Evolutionary conservation across 2,329 filamentous ascomycete genomes (phyloP).

Genomic region (Sporothrix variecibatus): DNA sequence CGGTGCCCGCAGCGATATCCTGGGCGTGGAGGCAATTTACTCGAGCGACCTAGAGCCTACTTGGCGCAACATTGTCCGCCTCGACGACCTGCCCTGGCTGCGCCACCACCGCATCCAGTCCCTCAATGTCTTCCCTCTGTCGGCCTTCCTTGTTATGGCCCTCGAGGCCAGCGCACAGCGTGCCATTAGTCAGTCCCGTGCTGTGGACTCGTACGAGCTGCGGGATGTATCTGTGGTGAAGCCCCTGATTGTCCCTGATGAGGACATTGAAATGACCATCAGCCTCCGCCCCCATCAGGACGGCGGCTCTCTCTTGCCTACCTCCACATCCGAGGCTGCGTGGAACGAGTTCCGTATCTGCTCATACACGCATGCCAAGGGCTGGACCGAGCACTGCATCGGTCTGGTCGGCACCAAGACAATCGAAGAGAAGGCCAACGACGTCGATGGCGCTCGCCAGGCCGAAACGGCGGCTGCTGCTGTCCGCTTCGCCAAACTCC

Average conservation of each 20-base stretch:
- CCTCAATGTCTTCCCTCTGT: constrained; percentile 56
- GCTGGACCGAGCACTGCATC: constrained; percentile 61
- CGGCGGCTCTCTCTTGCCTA: constrained; percentile 34
- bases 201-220: constrained; percentile 47
- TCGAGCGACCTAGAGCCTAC: constrained; percentile 49
- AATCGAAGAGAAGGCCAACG: constrained; percentile 39
- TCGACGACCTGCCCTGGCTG: constrained; percentile 58
- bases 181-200: constrained; percentile 30
- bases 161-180: constrained; percentile 49
- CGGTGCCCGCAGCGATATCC: constrained; percentile 47
- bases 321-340: constrained; percentile 44
- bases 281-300: constrained; percentile 48
- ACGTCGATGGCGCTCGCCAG: constrained; percentile 44
- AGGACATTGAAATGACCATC: constrained; percentile 53
- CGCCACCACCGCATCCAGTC: constrained; percentile 61
- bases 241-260: constrained; percentile 51
- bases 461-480: constrained; percentile 35
- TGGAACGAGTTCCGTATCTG: constrained; percentile 61
- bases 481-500: constrained; percentile 36
- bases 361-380: constrained; percentile 52
- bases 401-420: constrained; percentile 50
- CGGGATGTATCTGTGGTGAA: constrained; percentile 50
- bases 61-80: constrained; percentile 52
- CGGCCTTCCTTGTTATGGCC: constrained; percentile 55
- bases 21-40: constrained; percentile 48